phyloP scores from a whole-genome alignment of 768 basidiomycete species.

The Lactarius pseudohatsudake region DNA sequence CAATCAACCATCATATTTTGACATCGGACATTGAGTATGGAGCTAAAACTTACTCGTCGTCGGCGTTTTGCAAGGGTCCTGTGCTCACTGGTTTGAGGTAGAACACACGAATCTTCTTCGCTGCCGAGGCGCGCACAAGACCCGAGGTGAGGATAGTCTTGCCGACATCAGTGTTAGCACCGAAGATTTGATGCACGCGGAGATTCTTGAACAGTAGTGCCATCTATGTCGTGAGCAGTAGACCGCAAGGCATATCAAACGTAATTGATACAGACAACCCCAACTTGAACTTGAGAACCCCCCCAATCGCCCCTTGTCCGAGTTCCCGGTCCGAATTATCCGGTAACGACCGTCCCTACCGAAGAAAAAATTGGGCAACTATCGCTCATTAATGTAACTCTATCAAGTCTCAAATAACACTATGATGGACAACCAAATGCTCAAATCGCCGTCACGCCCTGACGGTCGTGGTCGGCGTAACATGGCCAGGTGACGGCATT shows the following conservation, averaged over 20 bases:
- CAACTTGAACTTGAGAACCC: too few species aligned
- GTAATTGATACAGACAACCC: background rate
- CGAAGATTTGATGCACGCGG: slow-evolving; percentile 87
- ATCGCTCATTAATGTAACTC: slow-evolving; percentile 1
- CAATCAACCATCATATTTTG: slow-evolving; percentile 17
- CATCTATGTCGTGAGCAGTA: slow-evolving; percentile 45
- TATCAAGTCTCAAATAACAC: background rate
- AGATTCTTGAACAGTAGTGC: slow-evolving; percentile 83
- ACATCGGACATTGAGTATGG: background rate
- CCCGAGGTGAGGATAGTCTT: slow-evolving; percentile 91
- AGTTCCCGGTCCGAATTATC: slow-evolving; percentile 1
- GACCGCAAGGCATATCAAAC: background rate
- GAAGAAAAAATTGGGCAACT: slow-evolving; percentile 1
- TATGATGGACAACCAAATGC: background rate
- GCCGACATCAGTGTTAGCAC: slow-evolving; percentile 95
- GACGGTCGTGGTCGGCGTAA: slow-evolving; percentile 2
- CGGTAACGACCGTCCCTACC: background rate
- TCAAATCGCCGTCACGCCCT: slow-evolving; percentile 5
- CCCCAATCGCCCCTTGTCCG: background rate
- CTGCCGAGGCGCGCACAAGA: slow-evolving; percentile 74
- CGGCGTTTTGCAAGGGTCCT: slow-evolving; percentile 75
- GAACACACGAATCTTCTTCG: slow-evolving; percentile 50
- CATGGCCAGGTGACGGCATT: background rate
- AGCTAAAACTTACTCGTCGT: slow-evolving; percentile 59
- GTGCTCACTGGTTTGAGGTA: slow-evolving; percentile 94